These are phyloP conservation scores for Populus hybrid DNA, from an alignment of 441 rosid genomes.

Conservation along the genomic window DNA sequence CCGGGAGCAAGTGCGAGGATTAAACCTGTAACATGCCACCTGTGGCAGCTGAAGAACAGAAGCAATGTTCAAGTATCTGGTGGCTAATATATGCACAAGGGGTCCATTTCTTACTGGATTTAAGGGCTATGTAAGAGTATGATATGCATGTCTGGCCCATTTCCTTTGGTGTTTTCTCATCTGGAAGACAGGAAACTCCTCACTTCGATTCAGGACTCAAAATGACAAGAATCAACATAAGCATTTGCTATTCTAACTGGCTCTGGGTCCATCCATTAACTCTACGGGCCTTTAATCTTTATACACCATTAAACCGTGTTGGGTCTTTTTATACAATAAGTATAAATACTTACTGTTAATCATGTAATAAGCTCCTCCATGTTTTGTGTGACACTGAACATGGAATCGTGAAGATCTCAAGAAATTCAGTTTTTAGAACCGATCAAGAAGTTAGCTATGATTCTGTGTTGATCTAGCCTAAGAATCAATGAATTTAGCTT, in stretches of 20 bases:
- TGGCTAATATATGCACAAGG: not conserved
- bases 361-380: too few species aligned
- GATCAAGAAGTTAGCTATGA: too few species aligned
- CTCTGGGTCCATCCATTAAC: not conserved
- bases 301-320: conserved; percentile 2
- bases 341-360: too few species aligned
- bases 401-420: too few species aligned
- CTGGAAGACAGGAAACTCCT: not conserved
- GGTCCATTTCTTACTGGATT: not conserved
- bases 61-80: not conserved
- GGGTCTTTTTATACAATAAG: conserved; percentile 1
- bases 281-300: conserved; percentile 9
- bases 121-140: not conserved
- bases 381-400: too few species aligned
- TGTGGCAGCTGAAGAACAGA: not conserved
- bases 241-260: not conserved
- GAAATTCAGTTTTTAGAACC: too few species aligned
- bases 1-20: not conserved
- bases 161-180: not conserved
- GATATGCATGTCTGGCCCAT: not conserved
- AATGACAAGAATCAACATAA: not conserved
- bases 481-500: too few species aligned
- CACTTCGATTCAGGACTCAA: not conserved
- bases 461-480: too few species aligned
- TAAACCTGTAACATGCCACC: not conserved